A percentile compares a stretch with the other conserved stretches of the same genome.
These are phyloP conservation scores for Zygosaccharomyces pseudobailii DNA, from an alignment of 1,139 yeast genomes.

Conservation along the genomic window DNA sequence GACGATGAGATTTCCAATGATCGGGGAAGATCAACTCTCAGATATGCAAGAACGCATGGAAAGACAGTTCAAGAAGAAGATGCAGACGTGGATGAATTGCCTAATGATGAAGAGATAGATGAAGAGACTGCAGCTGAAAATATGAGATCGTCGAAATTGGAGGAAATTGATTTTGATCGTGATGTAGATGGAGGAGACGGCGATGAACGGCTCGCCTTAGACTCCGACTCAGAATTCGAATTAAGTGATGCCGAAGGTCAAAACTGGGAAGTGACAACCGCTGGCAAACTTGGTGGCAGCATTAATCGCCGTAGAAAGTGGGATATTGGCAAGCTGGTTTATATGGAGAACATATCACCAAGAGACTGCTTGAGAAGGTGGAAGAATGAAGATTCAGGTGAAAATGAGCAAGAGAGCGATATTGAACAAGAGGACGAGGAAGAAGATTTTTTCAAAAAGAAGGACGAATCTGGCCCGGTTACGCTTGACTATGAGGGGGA, in stretches of 20 bases:
- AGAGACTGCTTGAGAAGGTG: conserved; percentile 72
- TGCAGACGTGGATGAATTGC: conserved; percentile 43
- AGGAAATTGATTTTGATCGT: conserved; percentile 47
- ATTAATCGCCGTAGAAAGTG: conserved; percentile 43
- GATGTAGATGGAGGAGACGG: conserved; percentile 36
- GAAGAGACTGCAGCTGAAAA: conserved; percentile 36
- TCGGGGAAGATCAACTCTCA: conserved; percentile 55
- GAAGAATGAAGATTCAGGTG: conserved; percentile 50
- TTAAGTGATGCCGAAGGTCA: conserved; percentile 41
- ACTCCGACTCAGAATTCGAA: conserved; percentile 46
- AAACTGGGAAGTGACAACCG: conserved; percentile 43
- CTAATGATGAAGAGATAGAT: conserved; percentile 38
- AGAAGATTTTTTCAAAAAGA: conserved; percentile 64
- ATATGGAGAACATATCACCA: conserved; percentile 72
- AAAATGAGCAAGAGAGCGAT: conserved; percentile 42
- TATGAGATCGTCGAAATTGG: conserved; percentile 13
- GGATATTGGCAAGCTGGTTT: conserved; percentile 78
- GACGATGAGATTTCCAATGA: conserved; percentile 37
- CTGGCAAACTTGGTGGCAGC: conserved; percentile 45
- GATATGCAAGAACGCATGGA: conserved; percentile 58
- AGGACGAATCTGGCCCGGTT: conserved; percentile 29
- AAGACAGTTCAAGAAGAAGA: conserved; percentile 52
- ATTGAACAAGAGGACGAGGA: conserved; percentile 55
- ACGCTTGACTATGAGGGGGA: conserved; percentile 14
- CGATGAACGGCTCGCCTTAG: conserved; percentile 39